A percentile compares a stretch with the other conserved stretches of the same genome.
Evolutionary conservation across 495 filamentous ascomycete genomes (phyloP).

Genomic region (Evansstolkia leycettana): DNA sequence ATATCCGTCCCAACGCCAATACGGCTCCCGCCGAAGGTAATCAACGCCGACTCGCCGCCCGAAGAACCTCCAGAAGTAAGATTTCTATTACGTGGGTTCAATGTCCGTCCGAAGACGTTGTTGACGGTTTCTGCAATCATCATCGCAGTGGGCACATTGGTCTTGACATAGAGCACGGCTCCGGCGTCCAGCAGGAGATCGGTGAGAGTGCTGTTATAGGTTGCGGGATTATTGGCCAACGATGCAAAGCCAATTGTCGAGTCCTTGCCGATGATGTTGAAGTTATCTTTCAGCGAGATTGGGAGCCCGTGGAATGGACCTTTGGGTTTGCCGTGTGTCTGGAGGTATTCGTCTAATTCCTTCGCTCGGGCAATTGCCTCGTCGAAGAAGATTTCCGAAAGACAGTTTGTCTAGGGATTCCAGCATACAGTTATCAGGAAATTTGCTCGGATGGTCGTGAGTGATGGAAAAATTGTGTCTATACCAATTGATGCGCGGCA

Average conservation of each 20-base stretch:
- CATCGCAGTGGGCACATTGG: conserved; percentile 32
- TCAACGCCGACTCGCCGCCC: conserved; percentile 29
- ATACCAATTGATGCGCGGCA: conserved; percentile 33
- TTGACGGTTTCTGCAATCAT: conserved; percentile 38
- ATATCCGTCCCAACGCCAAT: conserved; percentile 33
- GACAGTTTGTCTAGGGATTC: conserved; percentile 25
- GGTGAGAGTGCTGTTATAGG: conserved; percentile 23
- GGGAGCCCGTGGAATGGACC: conserved; percentile 46
- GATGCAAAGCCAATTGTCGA: conserved; percentile 36
- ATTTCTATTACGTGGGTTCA: conserved; percentile 19
- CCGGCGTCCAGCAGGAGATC: conserved; percentile 10
- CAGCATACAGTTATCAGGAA: no score
- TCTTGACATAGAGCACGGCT: conserved; percentile 46
- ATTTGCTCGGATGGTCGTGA: no score
- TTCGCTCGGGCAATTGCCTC: conserved; percentile 36
- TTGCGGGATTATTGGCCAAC: conserved; percentile 26
- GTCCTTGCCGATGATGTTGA: conserved; percentile 39
- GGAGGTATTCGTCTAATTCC: conserved; percentile 13
- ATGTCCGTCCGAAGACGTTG: conserved; percentile 24
- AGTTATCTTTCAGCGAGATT: conserved; percentile 44
- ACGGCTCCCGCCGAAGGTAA: conserved; percentile 21
- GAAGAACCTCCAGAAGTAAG: conserved; percentile 29
- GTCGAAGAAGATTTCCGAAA: conserved; percentile 46
- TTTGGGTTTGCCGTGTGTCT: conserved; percentile 12
- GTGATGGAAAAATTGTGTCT: neutral